phyloP scores from a whole-genome alignment of 352 stramenopile genomes.

The Globisporangium nagaii region DNA sequence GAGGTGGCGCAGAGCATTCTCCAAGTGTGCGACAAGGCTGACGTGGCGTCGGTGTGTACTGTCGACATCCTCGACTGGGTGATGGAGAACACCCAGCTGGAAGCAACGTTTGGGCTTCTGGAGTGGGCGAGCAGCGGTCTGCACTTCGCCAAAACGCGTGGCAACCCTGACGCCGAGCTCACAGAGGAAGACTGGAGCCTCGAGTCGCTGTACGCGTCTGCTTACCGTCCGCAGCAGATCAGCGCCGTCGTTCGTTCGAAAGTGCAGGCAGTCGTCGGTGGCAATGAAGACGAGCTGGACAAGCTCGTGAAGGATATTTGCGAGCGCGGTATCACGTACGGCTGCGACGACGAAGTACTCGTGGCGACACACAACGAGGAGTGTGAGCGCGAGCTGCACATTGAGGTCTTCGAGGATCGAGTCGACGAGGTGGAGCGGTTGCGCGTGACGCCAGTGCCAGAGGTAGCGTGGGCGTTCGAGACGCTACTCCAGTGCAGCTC shows the following conservation, averaged over 20 bases:
- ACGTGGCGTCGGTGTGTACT: constrained; percentile 11
- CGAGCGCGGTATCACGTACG: no score
- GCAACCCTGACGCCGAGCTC: constrained; percentile 18
- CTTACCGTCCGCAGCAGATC: constrained; percentile 23
- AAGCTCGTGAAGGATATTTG: no score
- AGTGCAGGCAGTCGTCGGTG: no score
- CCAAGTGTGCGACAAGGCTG: constrained; percentile 6
- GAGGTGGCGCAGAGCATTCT: constrained; percentile 61
- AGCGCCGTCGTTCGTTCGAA: constrained; percentile 28
- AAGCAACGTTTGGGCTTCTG: constrained; percentile 51
- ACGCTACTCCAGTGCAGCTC: no score
- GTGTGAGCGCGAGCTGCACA: no score
- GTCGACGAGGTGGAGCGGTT: no score
- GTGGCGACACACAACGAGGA: no score
- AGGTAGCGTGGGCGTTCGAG: no score
- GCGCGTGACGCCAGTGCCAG: no score
- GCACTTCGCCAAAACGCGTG: constrained; percentile 43
- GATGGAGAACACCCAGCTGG: constrained; percentile 77
- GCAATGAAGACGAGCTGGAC: no score
- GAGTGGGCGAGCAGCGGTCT: constrained; percentile 81
- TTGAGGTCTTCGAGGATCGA: no score
- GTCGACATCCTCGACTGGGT: constrained; percentile 80
- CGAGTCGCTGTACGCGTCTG: constrained; percentile 25
- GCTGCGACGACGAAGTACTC: no score
- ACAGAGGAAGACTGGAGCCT: constrained; percentile 49